Percentiles rank a stretch among this genome's conserved stretches.
These are phyloP conservation scores for Cercospora sojina DNA, from an alignment of 2,329 filamentous ascomycete genomes.

Conservation along the genomic window DNA sequence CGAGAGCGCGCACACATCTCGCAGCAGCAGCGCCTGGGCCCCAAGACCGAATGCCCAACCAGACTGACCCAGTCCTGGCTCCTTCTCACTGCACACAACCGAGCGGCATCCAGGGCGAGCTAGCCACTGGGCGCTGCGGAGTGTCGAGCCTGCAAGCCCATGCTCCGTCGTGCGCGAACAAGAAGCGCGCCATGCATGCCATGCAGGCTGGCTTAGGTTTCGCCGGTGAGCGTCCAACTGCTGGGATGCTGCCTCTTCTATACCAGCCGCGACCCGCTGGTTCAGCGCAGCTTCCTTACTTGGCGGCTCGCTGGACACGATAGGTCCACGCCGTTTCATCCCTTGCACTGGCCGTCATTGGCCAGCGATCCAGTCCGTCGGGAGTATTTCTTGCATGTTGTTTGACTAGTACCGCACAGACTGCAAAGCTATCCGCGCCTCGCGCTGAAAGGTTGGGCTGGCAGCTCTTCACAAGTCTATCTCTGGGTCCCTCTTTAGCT, in stretches of 20 bases:
- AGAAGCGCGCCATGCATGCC: slow-evolving; percentile 25
- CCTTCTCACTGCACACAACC: slow-evolving; percentile 24
- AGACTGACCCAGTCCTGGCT: slow-evolving; percentile 23
- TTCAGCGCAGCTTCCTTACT: slow-evolving; percentile 27
- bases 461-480: slow-evolving; percentile 18
- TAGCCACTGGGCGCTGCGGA: slow-evolving; percentile 11
- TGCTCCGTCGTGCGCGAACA: slow-evolving; percentile 16
- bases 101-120: slow-evolving; percentile 18
- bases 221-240: slow-evolving; percentile 16
- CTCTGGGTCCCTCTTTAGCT: slow-evolving; percentile 19
- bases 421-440: slow-evolving; percentile 28
- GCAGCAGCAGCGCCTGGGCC: background rate
- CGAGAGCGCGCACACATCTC: slow-evolving; percentile 14
- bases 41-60: background rate
- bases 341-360: slow-evolving; percentile 34
- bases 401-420: slow-evolving; percentile 11
- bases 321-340: slow-evolving; percentile 36
- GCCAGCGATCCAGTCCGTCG: slow-evolving; percentile 26
- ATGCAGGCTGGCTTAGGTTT: slow-evolving; percentile 25
- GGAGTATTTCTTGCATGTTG: slow-evolving; percentile 30
- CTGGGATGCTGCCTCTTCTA: slow-evolving; percentile 19
- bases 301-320: slow-evolving; percentile 29
- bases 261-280: slow-evolving; percentile 20
- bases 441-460: slow-evolving; percentile 26
- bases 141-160: slow-evolving; percentile 8